Evolutionary conservation across 176 grass and related monocot species (phyloP), one percentile per base, ranked within the genome.

Genomic region (Rhipidocladum racemiflorum): DNA sequence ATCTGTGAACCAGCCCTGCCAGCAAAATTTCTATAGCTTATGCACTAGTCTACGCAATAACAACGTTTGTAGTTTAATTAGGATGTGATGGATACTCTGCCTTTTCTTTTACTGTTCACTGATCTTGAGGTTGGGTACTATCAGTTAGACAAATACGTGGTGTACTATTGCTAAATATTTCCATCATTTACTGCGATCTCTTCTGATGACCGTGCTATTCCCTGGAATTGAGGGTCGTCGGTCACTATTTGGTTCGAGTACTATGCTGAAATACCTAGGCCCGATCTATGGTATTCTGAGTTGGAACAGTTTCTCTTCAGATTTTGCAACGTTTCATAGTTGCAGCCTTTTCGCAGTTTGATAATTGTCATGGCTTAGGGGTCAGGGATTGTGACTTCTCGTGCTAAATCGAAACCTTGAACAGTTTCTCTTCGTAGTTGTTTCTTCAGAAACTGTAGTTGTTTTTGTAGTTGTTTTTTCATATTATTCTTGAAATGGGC

Each of bases 31-130:
- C 27, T 25, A 45, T 9, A 65, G 43, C n/a, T 70, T 28, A 29
- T 39, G 21, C 39, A 9, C 43, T 23, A 65, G 13, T 50, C 23
- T 36, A 74, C 59, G 14, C 68, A 75, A 80, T 44, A 80, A 63
- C 20, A 75, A 30, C n/a, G 1, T 65, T 5, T 38, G 13, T 16
- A 21, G 21, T 56, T 60, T 20, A 48, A 54, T 42, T 59, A n/a
- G 43, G 64, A 64, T 71, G 48, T 68, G 21, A 73, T 66, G 27
- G 27, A 79, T 79, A 72, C 54, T 44, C 14, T 70, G 56, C 65
- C 36, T 4, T 62, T 49, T 43, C 38, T 68, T 11, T 48, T 68
- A 43, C 12, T 8, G 34, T 6, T 28, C 17, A 7, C 34, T 7
- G 38, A 54, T 56, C 27, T 42, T 83, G 65, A 15, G 3, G 6